A percentile compares a stretch with the other conserved stretches of the same genome.
Evolutionary conservation across 192 early-diverging fungal genomes (phyloP).

Genomic region (Gaertneriomyces sp.): DNA sequence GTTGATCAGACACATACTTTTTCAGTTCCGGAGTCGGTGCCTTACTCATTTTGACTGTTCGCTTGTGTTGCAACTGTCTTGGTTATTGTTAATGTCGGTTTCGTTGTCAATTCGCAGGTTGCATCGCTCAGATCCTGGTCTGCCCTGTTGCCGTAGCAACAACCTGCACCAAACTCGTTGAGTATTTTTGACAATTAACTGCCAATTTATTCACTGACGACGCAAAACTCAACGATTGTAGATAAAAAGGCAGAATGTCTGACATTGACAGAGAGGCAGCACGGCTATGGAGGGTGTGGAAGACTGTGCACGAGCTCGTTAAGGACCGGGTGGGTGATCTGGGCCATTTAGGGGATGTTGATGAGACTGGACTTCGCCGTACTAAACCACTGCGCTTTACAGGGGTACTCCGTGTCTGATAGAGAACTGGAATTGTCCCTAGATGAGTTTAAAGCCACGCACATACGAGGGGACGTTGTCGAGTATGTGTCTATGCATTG

Average conservation of each 20-base stretch:
- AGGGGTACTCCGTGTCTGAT: slow-evolving; percentile 81
- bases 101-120: too few relatives aligned
- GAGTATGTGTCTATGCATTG: slow-evolving; percentile 54
- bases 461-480: slow-evolving; percentile 67
- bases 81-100: too few relatives aligned
- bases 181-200: not conserved
- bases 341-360: not conserved
- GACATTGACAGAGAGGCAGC: slow-evolving; percentile 6
- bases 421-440: slow-evolving; percentile 79
- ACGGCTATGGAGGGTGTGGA: slow-evolving; percentile 65
- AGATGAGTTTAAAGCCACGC: slow-evolving; percentile 69
- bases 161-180: not conserved
- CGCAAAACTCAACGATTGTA: not conserved
- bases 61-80: too few relatives aligned
- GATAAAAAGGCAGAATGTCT: not conserved
- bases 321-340: slow-evolving; percentile 63
- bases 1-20: slow-evolving; percentile 31
- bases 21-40: slow-evolving; percentile 64
- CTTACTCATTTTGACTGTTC: slow-evolving; percentile 48
- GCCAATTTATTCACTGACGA: not conserved
- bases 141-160: slow-evolving; percentile 6
- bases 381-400: not conserved
- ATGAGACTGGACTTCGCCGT: not conserved
- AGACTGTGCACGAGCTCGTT: slow-evolving; percentile 88
- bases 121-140: not conserved